Conservation (phyloP, 768 basidiomycete genomes). For the Hypsizygus marmoreus region DNA sequence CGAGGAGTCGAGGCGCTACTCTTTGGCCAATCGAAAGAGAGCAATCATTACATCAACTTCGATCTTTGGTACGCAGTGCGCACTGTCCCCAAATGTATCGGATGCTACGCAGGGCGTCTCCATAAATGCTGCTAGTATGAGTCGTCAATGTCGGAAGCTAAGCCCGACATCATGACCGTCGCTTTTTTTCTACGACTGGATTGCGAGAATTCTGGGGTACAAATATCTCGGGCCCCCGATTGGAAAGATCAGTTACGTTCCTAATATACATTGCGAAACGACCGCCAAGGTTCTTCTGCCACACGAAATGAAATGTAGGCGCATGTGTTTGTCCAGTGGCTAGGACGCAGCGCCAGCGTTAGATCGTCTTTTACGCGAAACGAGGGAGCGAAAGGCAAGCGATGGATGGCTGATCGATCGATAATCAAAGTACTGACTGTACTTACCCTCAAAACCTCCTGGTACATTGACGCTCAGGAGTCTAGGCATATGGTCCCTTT, state of each 20-base stretch:
- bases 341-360: slow-evolving; percentile 1
- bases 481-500: not conserved
- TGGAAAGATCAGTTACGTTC: not conserved
- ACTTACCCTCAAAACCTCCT: too few relatives aligned
- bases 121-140: too few relatives aligned
- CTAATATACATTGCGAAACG: too few relatives aligned
- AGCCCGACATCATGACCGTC: too few relatives aligned
- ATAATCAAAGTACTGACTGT: too few relatives aligned
- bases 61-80: too few relatives aligned
- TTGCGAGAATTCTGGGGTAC: slow-evolving; percentile 1
- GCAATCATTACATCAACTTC: too few relatives aligned
- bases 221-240: not conserved
- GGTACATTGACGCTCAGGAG: slow-evolving; percentile 1
- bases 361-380: not conserved
- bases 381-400: not conserved
- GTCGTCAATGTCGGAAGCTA: too few relatives aligned
- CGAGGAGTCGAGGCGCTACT: too few relatives aligned
- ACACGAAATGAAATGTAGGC: not conserved
- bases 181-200: not conserved
- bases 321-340: slow-evolving; percentile 10
- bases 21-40: too few relatives aligned
- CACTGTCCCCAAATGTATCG: too few relatives aligned
- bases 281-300: not conserved
- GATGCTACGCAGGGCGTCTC: too few relatives aligned
- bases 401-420: slow-evolving; percentile 16